Evolutionary conservation across 495 filamentous ascomycete genomes (phyloP).

Genomic region (Lasiosphaeria miniovina): DNA sequence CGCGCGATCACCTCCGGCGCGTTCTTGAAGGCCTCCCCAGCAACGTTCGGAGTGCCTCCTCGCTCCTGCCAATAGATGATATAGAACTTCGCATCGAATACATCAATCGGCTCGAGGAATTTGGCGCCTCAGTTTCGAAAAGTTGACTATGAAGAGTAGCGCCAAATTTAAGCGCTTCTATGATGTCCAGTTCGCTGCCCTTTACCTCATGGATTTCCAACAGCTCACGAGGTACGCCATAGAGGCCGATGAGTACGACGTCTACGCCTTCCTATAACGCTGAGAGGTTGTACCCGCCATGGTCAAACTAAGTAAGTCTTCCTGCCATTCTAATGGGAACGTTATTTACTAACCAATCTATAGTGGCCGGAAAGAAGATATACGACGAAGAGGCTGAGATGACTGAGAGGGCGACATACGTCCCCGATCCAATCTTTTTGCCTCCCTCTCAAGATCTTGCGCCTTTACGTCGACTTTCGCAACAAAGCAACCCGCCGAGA

Average conservation of each 20-base stretch:
- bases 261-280: background rate
- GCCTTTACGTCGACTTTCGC: background rate
- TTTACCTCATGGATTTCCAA: background rate
- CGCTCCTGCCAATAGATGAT: slow-evolving; percentile 7
- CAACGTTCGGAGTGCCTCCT: background rate
- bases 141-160: background rate
- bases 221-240: background rate
- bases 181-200: slow-evolving; percentile 4
- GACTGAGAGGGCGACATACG: too few species aligned
- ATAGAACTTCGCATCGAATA: slow-evolving; percentile 9
- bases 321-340: too few species aligned
- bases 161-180: slow-evolving; percentile 3
- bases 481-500: slow-evolving; percentile 5
- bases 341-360: too few species aligned
- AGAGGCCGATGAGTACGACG: background rate
- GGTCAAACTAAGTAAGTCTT: too few species aligned
- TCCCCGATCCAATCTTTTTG: too few species aligned
- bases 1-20: background rate
- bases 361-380: too few species aligned
- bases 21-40: background rate
- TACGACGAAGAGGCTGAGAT: too few species aligned
- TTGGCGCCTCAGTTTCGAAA: slow-evolving; percentile 5
- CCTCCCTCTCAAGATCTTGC: background rate
- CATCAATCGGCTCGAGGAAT: slow-evolving; percentile 7
- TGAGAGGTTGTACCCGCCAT: background rate